Conservation (phyloP, 164 flowering plant species). For the Kingdonia uniflora region DNA sequence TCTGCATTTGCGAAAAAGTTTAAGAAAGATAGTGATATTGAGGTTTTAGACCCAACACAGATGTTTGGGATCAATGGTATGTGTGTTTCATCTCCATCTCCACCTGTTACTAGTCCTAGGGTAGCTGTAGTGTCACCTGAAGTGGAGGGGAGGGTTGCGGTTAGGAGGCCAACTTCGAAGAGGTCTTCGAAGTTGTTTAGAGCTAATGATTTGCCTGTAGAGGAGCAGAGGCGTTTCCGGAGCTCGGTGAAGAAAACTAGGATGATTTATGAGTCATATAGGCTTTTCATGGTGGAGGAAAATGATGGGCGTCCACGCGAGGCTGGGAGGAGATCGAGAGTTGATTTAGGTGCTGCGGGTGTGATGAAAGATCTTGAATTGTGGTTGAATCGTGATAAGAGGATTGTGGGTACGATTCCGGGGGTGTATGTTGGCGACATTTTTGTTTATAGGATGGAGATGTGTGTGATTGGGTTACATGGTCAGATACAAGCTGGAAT, state of each 20-base stretch:
- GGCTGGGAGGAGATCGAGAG: constrained; percentile 21
- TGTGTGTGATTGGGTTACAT: constrained; percentile 75
- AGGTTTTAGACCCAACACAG: constrained; percentile 17
- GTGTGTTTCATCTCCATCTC: too few species aligned
- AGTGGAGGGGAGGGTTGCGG: background rate
- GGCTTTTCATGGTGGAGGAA: constrained; percentile 39
- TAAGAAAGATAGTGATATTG: constrained; percentile 12
- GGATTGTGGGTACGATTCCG: constrained; percentile 74
- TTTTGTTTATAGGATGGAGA: constrained; percentile 67
- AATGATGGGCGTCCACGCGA: constrained; percentile 18
- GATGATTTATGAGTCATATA: constrained; percentile 50
- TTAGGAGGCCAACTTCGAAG: constrained; percentile 4
- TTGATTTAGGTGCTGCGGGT: constrained; percentile 46
- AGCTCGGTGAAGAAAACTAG: constrained; percentile 49
- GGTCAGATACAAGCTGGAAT: constrained; percentile 52
- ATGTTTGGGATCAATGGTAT: too few species aligned
- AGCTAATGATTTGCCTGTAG: constrained; percentile 31
- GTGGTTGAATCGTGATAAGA: constrained; percentile 70
- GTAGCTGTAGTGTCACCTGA: background rate
- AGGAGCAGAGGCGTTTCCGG: constrained; percentile 44
- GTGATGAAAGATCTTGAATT: constrained; percentile 42
- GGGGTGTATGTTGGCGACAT: constrained; percentile 71
- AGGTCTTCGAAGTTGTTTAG: constrained; percentile 69
- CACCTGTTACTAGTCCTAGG: too few species aligned
- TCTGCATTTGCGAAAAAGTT: constrained; percentile 36